These are phyloP conservation scores for Spizellomyces sp. DNA, from an alignment of 192 early-diverging fungal species.

Conservation along the genomic window DNA sequence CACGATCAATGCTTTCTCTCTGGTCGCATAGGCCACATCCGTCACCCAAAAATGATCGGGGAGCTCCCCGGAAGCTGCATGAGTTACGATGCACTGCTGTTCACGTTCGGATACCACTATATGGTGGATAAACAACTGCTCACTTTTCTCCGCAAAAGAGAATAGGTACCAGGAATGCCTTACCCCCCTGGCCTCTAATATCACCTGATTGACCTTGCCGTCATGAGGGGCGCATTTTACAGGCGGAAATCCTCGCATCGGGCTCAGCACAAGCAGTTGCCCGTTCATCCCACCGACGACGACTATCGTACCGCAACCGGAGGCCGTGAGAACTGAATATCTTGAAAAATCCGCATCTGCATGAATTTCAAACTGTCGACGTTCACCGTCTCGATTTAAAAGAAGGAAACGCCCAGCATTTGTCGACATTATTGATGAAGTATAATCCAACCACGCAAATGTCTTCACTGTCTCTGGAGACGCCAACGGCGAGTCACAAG, in stretches of 20 bases:
- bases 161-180: slow-evolving; percentile 9
- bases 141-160: slow-evolving; percentile 16
- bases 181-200: slow-evolving; percentile 1
- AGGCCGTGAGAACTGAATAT: slow-evolving; percentile 58
- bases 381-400: too few species aligned
- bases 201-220: slow-evolving; percentile 50
- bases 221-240: slow-evolving; percentile 39
- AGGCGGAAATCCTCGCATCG: slow-evolving; percentile 45
- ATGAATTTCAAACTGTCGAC: slow-evolving; percentile 26
- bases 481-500: too few species aligned
- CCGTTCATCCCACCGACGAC: slow-evolving; percentile 59
- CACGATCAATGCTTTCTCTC: slow-evolving; percentile 14
- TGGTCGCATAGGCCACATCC: slow-evolving; percentile 16
- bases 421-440: too few species aligned
- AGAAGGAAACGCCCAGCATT: too few species aligned
- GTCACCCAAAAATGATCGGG: slow-evolving; percentile 23
- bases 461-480: too few species aligned
- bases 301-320: slow-evolving; percentile 53
- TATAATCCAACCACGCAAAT: too few species aligned
- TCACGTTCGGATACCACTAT: background rate
- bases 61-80: slow-evolving; percentile 1
- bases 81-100: background rate
- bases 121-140: slow-evolving; percentile 12
- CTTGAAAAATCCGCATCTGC: slow-evolving; percentile 43
- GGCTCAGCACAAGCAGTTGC: slow-evolving; percentile 54